phyloP scores from a whole-genome alignment of 257 asterid species.

The Plantago ovata region DNA sequence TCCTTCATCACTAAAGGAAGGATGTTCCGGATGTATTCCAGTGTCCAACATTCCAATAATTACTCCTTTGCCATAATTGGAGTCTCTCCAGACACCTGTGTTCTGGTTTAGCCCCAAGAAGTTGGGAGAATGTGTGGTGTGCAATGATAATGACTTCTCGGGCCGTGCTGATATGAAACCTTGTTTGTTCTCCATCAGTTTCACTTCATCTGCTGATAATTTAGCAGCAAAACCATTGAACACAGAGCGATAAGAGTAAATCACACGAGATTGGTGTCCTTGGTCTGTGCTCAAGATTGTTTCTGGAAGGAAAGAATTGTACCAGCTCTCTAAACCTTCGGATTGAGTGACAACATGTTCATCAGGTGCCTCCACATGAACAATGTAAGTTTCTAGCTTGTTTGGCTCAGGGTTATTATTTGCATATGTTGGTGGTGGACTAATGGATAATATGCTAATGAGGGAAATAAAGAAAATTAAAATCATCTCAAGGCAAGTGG shows the following conservation, averaged over 20 bases:
- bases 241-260: slow-evolving; percentile 21
- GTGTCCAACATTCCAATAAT: neutral
- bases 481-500: too few species aligned
- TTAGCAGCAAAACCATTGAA: slow-evolving; percentile 4
- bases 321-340: slow-evolving; percentile 17
- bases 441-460: too few species aligned
- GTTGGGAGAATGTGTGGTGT: slow-evolving; percentile 14
- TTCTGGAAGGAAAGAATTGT: slow-evolving; percentile 22
- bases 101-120: slow-evolving; percentile 9
- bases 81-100: neutral
- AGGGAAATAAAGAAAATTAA: too few species aligned
- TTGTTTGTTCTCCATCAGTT: neutral
- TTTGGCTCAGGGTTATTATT: too few species aligned
- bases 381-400: neutral
- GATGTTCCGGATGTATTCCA: neutral
- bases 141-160: neutral
- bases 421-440: too few species aligned
- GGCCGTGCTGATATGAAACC: neutral
- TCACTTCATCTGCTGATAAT: neutral
- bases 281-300: too few species aligned
- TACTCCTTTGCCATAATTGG: neutral
- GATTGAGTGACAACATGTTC: neutral
- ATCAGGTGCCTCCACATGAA: neutral
- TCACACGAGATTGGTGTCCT: neutral
- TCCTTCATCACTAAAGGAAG: neutral